Base-by-base conservation (phyloP, 768 basidiomycete genomes). In the Filobasidium wieringae region DNA sequence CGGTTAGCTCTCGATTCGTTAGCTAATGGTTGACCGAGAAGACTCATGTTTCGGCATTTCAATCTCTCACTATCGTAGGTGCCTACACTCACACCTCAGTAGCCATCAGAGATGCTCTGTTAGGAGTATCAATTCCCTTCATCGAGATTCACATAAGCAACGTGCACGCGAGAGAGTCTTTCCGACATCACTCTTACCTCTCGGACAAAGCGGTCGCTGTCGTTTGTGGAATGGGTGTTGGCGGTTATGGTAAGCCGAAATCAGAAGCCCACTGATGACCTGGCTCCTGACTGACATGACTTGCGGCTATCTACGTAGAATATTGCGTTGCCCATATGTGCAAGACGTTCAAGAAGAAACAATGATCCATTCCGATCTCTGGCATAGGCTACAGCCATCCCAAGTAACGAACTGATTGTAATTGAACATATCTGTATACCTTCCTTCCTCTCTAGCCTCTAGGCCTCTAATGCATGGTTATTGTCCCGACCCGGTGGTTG, bases 91-190 rank as follows among this genome's bases (percentile, higher is more conserved):
- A 68, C 50, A 64, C 62, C 27, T 66, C 65, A 9, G 63, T 68
- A 7, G 63, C 65, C 17, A 63, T 68, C 5, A 41, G 67, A 4
- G 67, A 68, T 57, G 67, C 67, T 3, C 57, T 68, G 0, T 26
- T 64, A 29, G 67, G 67, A 1, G 54, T 64, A 1, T 29, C 59
- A 11, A 57, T 68, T 26, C 67, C 67, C 9, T 68, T 65, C 58
- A 64, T 68, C 55, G 65, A 68, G 51, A 59, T 68, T 29, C 66
- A 68, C 43, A 57, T 65, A 29, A 60, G 62, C 31, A 68, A 68
- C 41, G 59, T 64, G 30, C 66, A 68, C 45, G 63, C 64, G 9
- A 36, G 66, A 36, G 66, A 68, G 45, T 45, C 61, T 26, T 68
- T 65, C 57, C 36, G 66, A 43, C 66, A 68, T 53, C 62, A 68